Evolutionary conservation across 805 yeast species (phyloP).

Genomic region (Pichia gijzeniarum): DNA sequence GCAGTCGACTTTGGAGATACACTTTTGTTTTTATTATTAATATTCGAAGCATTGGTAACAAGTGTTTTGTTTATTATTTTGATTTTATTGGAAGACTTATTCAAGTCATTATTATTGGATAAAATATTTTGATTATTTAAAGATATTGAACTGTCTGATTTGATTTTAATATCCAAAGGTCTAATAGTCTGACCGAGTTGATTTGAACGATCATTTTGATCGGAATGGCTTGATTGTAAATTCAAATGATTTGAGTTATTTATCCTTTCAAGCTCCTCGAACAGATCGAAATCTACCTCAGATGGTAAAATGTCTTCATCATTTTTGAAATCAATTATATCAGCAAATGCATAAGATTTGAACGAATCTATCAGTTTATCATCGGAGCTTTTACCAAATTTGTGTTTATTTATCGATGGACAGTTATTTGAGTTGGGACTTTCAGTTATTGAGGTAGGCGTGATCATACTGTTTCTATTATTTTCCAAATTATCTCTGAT

Average conservation of each 20-base stretch:
- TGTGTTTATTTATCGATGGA: not conserved
- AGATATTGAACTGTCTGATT: slow-evolving; percentile 22
- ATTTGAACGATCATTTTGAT: not conserved
- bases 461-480: slow-evolving; percentile 16
- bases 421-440: slow-evolving; percentile 6
- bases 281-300: slow-evolving; percentile 21
- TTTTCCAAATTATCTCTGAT: not conserved
- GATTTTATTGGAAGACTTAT: not conserved
- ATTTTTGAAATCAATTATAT: slow-evolving; percentile 22
- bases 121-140: slow-evolving; percentile 20
- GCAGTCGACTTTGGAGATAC: not conserved
- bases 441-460: slow-evolving; percentile 20
- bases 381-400: not conserved
- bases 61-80: not conserved
- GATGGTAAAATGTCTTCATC: slow-evolving; percentile 18
- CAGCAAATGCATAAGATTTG: slow-evolving; percentile 19
- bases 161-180: slow-evolving; percentile 17
- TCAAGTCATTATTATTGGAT: slow-evolving; percentile 7
- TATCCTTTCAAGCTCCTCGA: slow-evolving; percentile 15
- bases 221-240: slow-evolving; percentile 1
- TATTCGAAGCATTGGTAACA: not conserved
- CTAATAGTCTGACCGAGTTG: slow-evolving; percentile 2
- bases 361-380: slow-evolving; percentile 3
- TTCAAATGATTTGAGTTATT: not conserved
- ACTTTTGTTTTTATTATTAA: not conserved